Evolutionary conservation across 352 stramenopile genomes (phyloP), one percentile per base, ranked within the genome.

Genomic region (Halophytophthora batemanensis): DNA sequence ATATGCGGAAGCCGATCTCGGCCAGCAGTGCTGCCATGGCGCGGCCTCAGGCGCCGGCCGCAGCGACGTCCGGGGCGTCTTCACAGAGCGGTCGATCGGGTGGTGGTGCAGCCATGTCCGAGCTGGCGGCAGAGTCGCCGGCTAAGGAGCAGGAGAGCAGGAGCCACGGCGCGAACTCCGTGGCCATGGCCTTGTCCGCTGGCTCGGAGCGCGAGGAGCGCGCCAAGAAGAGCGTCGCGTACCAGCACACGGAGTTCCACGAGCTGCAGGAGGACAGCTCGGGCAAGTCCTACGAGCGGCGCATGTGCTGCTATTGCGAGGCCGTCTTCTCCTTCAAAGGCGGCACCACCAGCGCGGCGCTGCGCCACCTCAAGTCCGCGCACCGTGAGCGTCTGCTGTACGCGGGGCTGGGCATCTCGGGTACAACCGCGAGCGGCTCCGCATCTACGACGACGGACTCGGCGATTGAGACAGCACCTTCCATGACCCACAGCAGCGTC

Each of bases 261-360:
- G 39, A 56, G 6, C 3, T 67, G 7, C 19, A 55, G 38, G 23
- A 54, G 35, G 73, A 79, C 41, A 50, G 31, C 23, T 22, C 39
- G 3, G 70, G 66, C 17, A 63, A 70, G 46, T 35, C 59, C 36
- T 77, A 65, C 42, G 61, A 82, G 29, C 41, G 69, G 28, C 74
- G 74, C 34, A 53, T 46, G 17, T 84, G 74, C 51, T 63, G 52
- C 34, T 80, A 80, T 42, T 84, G 74, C 44, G 57, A 62, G 35
- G 53, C 59, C 3, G 53, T 64, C 8, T 84, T 84, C 58, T 80
- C 74, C 19, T 82, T 84, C 53, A 71, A 68, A 44, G 61, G 64
- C 38, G 68, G 74, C 28, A 84, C 74, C 3, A 84, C 74, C 1
- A 84, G 74, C 54, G 59, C 70, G 2, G 62, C 70, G 22, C 48